phyloP scores from a whole-genome alignment of 2,329 filamentous ascomycete species.

The Escovopsis sp. region DNA sequence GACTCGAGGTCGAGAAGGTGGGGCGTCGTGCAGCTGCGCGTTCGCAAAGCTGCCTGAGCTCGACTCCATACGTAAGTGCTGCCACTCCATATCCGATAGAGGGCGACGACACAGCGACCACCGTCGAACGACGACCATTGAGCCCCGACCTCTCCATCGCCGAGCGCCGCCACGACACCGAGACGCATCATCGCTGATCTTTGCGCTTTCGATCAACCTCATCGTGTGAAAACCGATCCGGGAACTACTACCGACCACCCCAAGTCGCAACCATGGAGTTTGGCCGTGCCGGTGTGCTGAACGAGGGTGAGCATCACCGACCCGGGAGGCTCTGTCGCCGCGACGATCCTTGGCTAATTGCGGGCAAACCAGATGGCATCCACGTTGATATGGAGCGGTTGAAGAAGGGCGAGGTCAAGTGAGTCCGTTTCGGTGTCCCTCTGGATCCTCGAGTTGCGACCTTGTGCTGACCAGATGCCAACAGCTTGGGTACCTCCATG shows the following conservation, averaged over 20 bases:
- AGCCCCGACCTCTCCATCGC: conserved; percentile 6
- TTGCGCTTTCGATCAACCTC: not conserved
- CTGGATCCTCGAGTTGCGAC: too few species aligned
- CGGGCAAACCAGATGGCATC: conserved; percentile 65
- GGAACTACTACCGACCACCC: not conserved
- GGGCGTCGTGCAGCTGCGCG: conserved; percentile 21
- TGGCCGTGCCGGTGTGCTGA: conserved; percentile 45
- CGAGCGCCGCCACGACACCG: conserved; percentile 1
- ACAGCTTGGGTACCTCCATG: conserved; percentile 92
- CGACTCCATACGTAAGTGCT: conserved; percentile 1
- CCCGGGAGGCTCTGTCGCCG: not conserved
- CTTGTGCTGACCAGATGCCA: conserved; percentile 17
- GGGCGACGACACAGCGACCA: not conserved
- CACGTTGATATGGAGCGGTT: conserved; percentile 97
- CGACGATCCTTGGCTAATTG: conserved; percentile 10
- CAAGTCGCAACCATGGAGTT: conserved; percentile 39
- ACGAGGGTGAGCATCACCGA: conserved; percentile 37
- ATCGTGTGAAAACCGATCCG: not conserved
- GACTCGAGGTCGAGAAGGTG: not conserved
- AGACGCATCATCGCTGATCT: not conserved
- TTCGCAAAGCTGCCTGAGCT: conserved; percentile 34
- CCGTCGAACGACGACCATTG: too few species aligned
- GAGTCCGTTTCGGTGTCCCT: conserved; percentile 24
- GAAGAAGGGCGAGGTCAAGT: conserved; percentile 99
- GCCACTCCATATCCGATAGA: too few species aligned